Evolutionary conservation across 192 early-diverging fungal genomes (phyloP).

Genomic region (Backusella macrospora): DNA sequence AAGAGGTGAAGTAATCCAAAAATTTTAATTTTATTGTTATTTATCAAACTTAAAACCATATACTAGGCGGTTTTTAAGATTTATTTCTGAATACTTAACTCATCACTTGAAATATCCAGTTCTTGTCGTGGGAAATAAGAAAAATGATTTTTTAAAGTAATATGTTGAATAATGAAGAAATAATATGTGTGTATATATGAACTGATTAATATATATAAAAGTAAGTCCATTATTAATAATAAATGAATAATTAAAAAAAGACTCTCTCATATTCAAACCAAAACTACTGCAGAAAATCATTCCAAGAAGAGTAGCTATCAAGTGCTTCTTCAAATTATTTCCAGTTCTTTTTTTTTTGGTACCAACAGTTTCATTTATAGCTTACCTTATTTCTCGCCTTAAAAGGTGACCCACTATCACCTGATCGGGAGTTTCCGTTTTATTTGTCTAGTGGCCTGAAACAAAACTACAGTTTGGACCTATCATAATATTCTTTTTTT

Average conservation of each 20-base stretch:
- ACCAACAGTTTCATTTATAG: neutral
- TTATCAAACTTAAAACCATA: neutral
- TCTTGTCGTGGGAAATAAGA: slow-evolving; percentile 17
- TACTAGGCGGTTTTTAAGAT: slow-evolving; percentile 27
- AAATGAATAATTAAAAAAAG: neutral
- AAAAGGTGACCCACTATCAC: neutral
- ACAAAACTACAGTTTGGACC: neutral
- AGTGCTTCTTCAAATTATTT: neutral
- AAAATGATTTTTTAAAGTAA: neutral
- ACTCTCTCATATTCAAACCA: neutral
- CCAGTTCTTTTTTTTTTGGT: neutral
- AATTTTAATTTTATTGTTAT: neutral
- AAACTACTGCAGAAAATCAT: neutral
- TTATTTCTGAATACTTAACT: slow-evolving; percentile 27
- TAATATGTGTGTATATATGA: neutral
- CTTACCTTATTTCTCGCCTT: neutral
- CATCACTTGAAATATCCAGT: slow-evolving; percentile 28
- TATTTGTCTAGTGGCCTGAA: neutral
- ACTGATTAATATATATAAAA: neutral
- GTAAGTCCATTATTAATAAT: neutral
- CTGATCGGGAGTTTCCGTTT: neutral
- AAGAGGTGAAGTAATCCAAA: slow-evolving; percentile 21
- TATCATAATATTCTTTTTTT: too few species aligned
- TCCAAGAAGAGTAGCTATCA: neutral
- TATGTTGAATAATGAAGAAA: neutral